Evolutionary conservation across 176 grass and related monocot species (phyloP), one percentile per base, ranked within the genome.

Genomic region (Secale cereale): DNA sequence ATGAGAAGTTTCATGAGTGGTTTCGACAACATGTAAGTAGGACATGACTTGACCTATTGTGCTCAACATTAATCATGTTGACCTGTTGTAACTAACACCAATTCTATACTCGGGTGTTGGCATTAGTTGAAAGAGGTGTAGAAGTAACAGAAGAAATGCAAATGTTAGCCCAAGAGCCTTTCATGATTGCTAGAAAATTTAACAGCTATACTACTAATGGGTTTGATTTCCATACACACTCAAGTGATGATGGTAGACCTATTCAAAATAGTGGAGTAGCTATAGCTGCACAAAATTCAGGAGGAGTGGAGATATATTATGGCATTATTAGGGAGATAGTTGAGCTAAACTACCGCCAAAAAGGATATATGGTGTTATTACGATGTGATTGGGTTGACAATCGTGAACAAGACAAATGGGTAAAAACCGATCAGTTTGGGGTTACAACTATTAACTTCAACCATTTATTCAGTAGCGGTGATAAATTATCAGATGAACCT

Each of bases 1-100:
- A 50, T 81, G 43, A 69, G 69, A 52, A 3, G 6, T 56, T 81
- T 36, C 78, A 66, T 81, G 78, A 69, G 13, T 81, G 79, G 79
- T 54, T 69, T 56, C 54, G 29, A 81, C n/a, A 69, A 2, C 65
- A 81, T 81, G 62, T 81, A 68, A 81, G 62, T 20, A 5, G 7
- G 16, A 7, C 9, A 22, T 22, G 5, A 79, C 20, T 35, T 23
- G 22, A 54, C 30, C 22, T 14, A n/a, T 37, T 59, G 4, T 36
- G 30, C 20, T 37, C 19, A 1, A 25, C 10, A 25, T 22, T 63
- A 27, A 63, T 63, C 23, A 27, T 63, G 9, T 63, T 27, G 12
- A 27, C 6, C 8, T 14, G 0, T 4, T 77, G 12, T n/a, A 59
- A 35, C 20, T 36, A 36, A 19, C 22, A 59, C 1, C 14, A 54